A percentile compares a stretch with the other conserved stretches of the same genome.
Conservation (phyloP, 768 basidiomycete species). For the Scleroderma bovista region DNA sequence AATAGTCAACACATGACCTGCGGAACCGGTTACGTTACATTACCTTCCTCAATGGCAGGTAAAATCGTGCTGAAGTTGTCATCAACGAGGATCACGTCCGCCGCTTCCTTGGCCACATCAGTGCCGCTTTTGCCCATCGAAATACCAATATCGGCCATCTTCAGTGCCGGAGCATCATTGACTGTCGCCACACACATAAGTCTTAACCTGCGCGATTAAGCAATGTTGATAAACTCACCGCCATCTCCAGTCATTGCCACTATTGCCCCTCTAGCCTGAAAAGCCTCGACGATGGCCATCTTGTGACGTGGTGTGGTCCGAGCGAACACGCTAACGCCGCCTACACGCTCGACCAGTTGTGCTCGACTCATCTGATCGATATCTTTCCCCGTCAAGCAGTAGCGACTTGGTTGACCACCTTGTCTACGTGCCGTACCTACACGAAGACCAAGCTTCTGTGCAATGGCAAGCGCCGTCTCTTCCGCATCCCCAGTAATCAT, state of each 20-base stretch:
- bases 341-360: conserved; percentile 80
- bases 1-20: background rate
- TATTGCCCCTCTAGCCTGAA: conserved; percentile 81
- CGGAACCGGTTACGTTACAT: conserved; percentile 4
- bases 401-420: conserved; percentile 25
- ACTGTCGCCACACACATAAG: conserved; percentile 36
- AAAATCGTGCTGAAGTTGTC: conserved; percentile 96
- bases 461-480: conserved; percentile 85
- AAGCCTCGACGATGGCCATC: conserved; percentile 95
- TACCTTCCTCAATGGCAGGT: conserved; percentile 91
- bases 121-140: conserved; percentile 99
- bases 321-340: conserved; percentile 83
- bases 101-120: conserved; percentile 97
- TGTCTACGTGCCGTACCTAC: conserved; percentile 42
- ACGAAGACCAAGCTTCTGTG: conserved; percentile 75
- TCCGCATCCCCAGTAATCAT: conserved; percentile 99
- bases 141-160: conserved; percentile 97
- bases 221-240: conserved; percentile 46
- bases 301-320: conserved; percentile 95
- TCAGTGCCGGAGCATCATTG: conserved; percentile 94
- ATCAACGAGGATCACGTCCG: conserved; percentile 94
- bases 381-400: conserved; percentile 72
- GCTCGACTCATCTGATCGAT: conserved; percentile 80
- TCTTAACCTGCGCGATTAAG: background rate
- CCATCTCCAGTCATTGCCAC: conserved; percentile 99